phyloP scores from a whole-genome alignment of 371 early-diverging fungal genomes.

The Mortierella sp. region DNA sequence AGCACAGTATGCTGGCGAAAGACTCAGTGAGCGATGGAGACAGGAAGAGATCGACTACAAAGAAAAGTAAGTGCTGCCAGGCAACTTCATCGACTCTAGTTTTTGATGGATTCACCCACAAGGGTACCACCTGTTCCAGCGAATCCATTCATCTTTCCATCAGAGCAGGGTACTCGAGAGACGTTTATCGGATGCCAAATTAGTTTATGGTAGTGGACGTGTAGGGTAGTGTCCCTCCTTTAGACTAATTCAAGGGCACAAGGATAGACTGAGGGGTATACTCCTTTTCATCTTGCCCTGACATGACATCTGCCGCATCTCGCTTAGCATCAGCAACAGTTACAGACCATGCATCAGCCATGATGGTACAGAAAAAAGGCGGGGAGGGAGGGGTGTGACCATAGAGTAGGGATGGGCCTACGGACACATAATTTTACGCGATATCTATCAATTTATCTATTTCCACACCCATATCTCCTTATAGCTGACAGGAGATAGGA shows the following conservation, averaged over 20 bases:
- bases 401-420: background rate
- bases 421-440: background rate
- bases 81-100: background rate
- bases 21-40: constrained; percentile 62
- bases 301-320: background rate
- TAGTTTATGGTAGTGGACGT: background rate
- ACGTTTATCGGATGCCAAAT: background rate
- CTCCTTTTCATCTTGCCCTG: background rate
- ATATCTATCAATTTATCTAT: background rate
- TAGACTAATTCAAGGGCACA: background rate
- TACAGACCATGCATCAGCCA: background rate
- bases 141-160: background rate
- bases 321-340: background rate
- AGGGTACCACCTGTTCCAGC: background rate
- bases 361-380: background rate
- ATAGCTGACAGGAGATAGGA: background rate
- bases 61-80: constrained; percentile 41
- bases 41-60: constrained; percentile 55
- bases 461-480: background rate
- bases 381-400: background rate
- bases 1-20: constrained; percentile 63
- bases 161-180: background rate
- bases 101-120: background rate
- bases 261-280: background rate
- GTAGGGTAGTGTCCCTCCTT: background rate